phyloP scores from a whole-genome alignment of 306 rosid species.

The Glycine soja region DNA sequence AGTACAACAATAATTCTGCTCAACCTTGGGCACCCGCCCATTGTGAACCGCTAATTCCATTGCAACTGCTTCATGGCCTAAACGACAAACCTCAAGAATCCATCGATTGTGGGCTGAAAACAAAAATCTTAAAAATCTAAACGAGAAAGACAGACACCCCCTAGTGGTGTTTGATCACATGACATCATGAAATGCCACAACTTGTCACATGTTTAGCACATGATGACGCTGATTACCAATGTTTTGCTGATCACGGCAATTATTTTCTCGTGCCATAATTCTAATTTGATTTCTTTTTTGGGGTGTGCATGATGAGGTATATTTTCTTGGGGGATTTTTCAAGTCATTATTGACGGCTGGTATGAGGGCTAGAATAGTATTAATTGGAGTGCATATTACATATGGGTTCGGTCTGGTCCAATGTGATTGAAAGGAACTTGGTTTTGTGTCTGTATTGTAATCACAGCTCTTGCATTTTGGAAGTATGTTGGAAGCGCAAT shows the following conservation, averaged over 20 bases:
- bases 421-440: conserved; percentile 24
- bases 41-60: conserved; percentile 58
- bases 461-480: background rate
- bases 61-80: conserved; percentile 7
- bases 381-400: no score
- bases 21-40: background rate
- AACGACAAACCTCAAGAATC: conserved; percentile 43
- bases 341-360: conserved; percentile 47
- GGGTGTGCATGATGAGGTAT: no score
- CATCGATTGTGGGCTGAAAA: conserved; percentile 1
- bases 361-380: background rate
- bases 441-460: conserved; percentile 16
- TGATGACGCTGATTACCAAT: conserved; percentile 29
- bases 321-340: background rate
- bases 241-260: conserved; percentile 9
- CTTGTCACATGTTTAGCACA: background rate
- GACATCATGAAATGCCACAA: no score
- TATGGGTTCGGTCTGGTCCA: no score
- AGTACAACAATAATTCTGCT: conserved; percentile 41
- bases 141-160: conserved; percentile 32
- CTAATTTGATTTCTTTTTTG: background rate
- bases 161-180: background rate
- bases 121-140: background rate
- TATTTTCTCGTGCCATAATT: conserved; percentile 15
- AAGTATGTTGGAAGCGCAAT: conserved; percentile 24